Evolutionary conservation across 2,329 filamentous ascomycete species (phyloP).

Genomic region (Fusarium redolens): DNA sequence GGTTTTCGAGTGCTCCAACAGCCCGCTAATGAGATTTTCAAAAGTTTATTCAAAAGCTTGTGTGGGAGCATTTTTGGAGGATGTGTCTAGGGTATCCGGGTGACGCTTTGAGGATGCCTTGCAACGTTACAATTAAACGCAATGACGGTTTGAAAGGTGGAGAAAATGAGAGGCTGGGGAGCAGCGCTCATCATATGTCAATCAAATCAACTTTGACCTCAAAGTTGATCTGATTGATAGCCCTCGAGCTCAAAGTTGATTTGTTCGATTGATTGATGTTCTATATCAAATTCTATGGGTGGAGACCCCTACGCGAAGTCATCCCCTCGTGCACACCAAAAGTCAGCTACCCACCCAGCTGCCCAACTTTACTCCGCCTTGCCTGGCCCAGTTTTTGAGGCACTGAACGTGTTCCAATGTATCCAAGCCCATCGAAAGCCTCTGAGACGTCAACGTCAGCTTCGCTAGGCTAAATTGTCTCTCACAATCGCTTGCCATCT

Average conservation of each 20-base stretch:
- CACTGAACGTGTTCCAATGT: neutral
- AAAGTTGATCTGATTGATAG: neutral
- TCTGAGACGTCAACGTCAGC: neutral
- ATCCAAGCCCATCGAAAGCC: neutral
- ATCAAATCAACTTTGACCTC: neutral
- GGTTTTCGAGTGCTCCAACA: no score
- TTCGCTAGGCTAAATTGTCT: conserved; percentile 15
- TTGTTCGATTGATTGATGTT: neutral
- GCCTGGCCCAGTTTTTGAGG: neutral
- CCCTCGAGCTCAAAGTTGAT: neutral
- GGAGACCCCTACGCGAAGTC: neutral
- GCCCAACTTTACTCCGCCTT: neutral
- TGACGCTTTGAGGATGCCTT: no score
- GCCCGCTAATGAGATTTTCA: no score
- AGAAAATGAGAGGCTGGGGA: no score
- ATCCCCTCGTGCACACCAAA: neutral
- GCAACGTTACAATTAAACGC: no score
- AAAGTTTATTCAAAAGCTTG: no score
- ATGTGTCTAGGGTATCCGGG: no score
- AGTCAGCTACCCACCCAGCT: neutral
- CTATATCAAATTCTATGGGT: neutral
- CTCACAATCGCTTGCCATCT: neutral
- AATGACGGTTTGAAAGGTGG: no score
- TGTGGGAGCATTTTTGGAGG: no score
- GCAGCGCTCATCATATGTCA: neutral